phyloP scores from a whole-genome alignment of 2,329 filamentous ascomycete species.

The Paraphoma chrysanthemicola region DNA sequence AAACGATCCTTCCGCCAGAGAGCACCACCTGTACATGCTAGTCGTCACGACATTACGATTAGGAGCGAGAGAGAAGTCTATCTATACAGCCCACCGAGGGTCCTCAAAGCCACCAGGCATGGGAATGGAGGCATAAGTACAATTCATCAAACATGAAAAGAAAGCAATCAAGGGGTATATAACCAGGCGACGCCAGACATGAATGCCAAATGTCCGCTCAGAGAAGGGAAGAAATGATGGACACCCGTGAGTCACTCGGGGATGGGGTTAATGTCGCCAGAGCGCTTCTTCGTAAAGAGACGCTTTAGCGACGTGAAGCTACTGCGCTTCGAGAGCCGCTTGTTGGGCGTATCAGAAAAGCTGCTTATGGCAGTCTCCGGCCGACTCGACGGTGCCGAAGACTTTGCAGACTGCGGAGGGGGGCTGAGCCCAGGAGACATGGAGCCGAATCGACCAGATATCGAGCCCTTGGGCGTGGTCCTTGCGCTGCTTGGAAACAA shows the following conservation, averaged over 20 bases:
- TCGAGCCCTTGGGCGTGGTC: conserved; percentile 41
- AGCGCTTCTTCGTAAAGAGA: conserved; percentile 46
- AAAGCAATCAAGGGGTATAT: conserved; percentile 40
- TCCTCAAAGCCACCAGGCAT: background rate
- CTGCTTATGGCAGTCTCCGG: conserved; percentile 39
- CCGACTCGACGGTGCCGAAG: conserved; percentile 25
- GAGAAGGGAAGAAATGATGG: conserved; percentile 16
- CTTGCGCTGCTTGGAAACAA: conserved; percentile 42
- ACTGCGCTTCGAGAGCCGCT: conserved; percentile 39
- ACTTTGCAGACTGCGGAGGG: conserved; percentile 18
- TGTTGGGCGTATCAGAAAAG: conserved; percentile 24
- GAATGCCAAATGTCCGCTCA: conserved; percentile 26
- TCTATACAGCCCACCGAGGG: conserved; percentile 11
- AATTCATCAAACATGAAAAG: conserved; percentile 13
- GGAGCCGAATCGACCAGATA: conserved; percentile 34
- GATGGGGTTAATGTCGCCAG: conserved; percentile 40
- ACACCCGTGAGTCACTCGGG: conserved; percentile 32
- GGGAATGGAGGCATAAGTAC: conserved; percentile 3
- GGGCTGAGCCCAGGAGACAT: conserved; percentile 30
- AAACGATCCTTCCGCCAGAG: background rate
- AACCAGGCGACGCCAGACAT: conserved; percentile 35
- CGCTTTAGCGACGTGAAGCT: conserved; percentile 45
- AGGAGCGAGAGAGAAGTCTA: conserved; percentile 19
- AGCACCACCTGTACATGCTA: conserved; percentile 11
- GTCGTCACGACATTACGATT: conserved; percentile 29